Evolutionary conservation across 805 yeast species (phyloP), one percentile per base, ranked within the genome.

Genomic region (Torulaspora microellipsoides): DNA sequence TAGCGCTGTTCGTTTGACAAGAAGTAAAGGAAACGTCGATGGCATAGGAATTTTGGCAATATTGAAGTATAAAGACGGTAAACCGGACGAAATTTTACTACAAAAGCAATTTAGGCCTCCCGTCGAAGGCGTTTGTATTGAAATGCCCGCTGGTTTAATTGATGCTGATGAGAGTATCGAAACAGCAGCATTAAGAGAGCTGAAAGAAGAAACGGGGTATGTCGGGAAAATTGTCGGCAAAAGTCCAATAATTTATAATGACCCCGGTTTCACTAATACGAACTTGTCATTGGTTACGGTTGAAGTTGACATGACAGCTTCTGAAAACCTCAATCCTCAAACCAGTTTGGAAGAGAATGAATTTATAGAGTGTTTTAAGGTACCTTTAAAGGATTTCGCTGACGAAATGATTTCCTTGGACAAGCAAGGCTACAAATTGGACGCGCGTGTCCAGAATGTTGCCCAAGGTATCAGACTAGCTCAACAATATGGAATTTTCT

Each of bases 91-190:
- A 29, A 71, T 68, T 51, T 74, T 89, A 7, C 68, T 93, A 13
- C 91, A 87, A 59, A 87, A 86, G 60, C 99, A 91, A 63, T 91
- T 84, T 68, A 75, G 99, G 45, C 96, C 98, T 1, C 98, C 99
- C 1, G 85, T 84, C 3, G 83, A 76, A 41, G 91, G 88, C 14
- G 87, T 91, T 7, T 83, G 95, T 58, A 80, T 91, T 49, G 99
- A 91, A 65, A 75, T 90, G 61, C 99, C 99, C 1, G 99, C 99
- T 0, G 99, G 99, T 0, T 70, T 91, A 49, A 76, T 93, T 33
- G 99, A 91, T 62, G 87, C 90, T 1, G 75, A 78, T 40, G 98
- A 93, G 62, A 62, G 82, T 1, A 65, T 87, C 23, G 89, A 81
- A 51, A 65, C 76, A 4, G 88, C 96, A 31, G 98, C 99, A 0